A percentile compares a stretch with the other conserved stretches of the same genome.
phyloP scores from a whole-genome alignment of 257 asterid genomes.

The Solanum clarkiae region DNA sequence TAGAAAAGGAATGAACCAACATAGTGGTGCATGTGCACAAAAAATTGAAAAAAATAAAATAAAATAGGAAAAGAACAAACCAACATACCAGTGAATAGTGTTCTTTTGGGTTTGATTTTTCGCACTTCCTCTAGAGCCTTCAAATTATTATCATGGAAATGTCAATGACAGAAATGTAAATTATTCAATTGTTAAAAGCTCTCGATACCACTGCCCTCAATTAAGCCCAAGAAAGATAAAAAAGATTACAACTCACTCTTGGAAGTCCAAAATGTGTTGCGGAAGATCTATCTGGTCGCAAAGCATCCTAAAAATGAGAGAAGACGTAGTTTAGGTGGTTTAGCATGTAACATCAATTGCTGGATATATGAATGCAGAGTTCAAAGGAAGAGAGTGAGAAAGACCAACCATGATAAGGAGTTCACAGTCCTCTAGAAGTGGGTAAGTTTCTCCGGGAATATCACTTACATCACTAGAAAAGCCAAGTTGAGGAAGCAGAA shows the following conservation, averaged over 20 bases:
- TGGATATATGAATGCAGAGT: background rate
- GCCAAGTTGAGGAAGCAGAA: background rate
- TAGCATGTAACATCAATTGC: background rate
- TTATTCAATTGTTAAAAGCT: background rate
- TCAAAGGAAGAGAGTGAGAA: slow-evolving; percentile 3
- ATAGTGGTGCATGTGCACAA: background rate
- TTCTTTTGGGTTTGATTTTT: slow-evolving; percentile 72
- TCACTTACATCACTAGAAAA: slow-evolving; percentile 84
- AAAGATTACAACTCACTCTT: slow-evolving; percentile 32
- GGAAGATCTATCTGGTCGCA: slow-evolving; percentile 93
- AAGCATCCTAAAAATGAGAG: slow-evolving; percentile 49
- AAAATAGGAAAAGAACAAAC: background rate
- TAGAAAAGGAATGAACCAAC: background rate
- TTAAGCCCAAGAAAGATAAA: background rate
- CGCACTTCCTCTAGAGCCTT: slow-evolving; percentile 92
- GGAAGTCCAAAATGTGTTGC: slow-evolving; percentile 96
- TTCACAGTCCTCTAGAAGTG: slow-evolving; percentile 78
- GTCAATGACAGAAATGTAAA: background rate
- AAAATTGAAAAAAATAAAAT: background rate
- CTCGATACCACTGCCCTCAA: background rate
- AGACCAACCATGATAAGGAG: slow-evolving; percentile 70
- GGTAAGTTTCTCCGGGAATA: slow-evolving; percentile 88
- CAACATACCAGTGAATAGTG: slow-evolving; percentile 77
- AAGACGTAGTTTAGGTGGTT: background rate
- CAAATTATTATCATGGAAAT: background rate